Evolutionary conservation across 2,329 filamentous ascomycete genomes (phyloP).

Genomic region (Phyllosticta paracitricarpa): DNA sequence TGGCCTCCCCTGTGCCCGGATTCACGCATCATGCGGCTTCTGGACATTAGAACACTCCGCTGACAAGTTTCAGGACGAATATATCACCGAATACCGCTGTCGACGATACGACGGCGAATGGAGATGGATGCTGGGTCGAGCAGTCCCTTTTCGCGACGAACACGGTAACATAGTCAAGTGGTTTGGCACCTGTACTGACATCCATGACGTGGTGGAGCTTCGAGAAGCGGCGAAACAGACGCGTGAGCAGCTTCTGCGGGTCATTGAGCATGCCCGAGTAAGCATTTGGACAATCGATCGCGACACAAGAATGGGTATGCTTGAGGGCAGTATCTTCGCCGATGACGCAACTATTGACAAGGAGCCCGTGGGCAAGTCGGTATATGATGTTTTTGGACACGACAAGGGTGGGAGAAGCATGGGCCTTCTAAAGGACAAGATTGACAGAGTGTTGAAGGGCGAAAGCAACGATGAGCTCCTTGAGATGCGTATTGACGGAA

Average conservation of each 20-base stretch:
- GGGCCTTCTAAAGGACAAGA: conserved; percentile 42
- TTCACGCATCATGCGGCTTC: background rate
- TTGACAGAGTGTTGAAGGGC: conserved; percentile 57
- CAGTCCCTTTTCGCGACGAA: conserved; percentile 56
- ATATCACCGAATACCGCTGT: conserved; percentile 62
- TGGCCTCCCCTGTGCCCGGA: background rate
- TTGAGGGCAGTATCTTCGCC: conserved; percentile 53
- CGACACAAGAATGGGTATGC: conserved; percentile 51
- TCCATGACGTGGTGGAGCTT: conserved; percentile 62
- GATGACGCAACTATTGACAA: conserved; percentile 26
- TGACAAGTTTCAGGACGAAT: conserved; percentile 39
- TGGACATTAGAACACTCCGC: background rate
- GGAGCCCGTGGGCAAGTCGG: conserved; percentile 45
- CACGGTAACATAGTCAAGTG: conserved; percentile 64
- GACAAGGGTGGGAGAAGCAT: conserved; percentile 21
- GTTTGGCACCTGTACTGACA: conserved; percentile 74
- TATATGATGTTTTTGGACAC: conserved; percentile 52
- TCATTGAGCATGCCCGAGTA: conserved; percentile 65
- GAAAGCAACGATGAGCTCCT: conserved; percentile 49
- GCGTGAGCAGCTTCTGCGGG: conserved; percentile 60
- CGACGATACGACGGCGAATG: conserved; percentile 57
- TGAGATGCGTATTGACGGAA: conserved; percentile 49
- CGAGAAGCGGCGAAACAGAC: conserved; percentile 56
- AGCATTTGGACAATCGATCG: conserved; percentile 65
- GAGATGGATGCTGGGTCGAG: conserved; percentile 70